Evolutionary conservation across 192 early-diverging fungal genomes (phyloP).

Genomic region (Dimargaris cristalligena): DNA sequence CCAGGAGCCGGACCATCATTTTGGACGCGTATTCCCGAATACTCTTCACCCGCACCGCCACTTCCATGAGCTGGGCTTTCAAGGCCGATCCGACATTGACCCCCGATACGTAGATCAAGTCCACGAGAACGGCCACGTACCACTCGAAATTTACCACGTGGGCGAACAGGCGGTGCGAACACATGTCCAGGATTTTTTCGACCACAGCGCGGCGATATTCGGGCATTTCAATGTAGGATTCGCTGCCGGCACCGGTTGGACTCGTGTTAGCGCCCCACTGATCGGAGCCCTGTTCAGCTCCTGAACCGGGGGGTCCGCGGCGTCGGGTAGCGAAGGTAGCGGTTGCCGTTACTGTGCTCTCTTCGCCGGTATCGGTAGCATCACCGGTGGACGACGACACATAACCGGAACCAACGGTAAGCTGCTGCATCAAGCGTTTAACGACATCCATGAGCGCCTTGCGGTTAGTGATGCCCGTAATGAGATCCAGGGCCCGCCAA

Average conservation of each 20-base stretch:
- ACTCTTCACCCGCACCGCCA: constrained; percentile 72
- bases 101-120: constrained; percentile 56
- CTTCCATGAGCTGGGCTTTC: constrained; percentile 68
- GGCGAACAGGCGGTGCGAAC: constrained; percentile 66
- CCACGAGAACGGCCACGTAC: constrained; percentile 73
- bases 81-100: constrained; percentile 58
- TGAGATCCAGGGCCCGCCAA: constrained; percentile 67
- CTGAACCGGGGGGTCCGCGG: too few relatives aligned
- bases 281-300: background rate
- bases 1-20: constrained; percentile 54
- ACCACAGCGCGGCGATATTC: constrained; percentile 71
- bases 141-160: constrained; percentile 88
- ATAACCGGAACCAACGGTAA: constrained; percentile 18
- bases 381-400: constrained; percentile 13
- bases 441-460: constrained; percentile 67
- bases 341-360: too few relatives aligned
- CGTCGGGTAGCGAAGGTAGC: constrained; percentile 11
- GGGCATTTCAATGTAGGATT: constrained; percentile 14
- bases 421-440: constrained; percentile 63
- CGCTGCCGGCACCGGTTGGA: background rate
- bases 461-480: constrained; percentile 69
- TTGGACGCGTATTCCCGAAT: constrained; percentile 59
- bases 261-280: background rate
- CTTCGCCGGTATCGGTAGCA: constrained; percentile 28
- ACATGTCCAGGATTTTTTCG: constrained; percentile 62